Evolutionary conservation across 495 filamentous ascomycete genomes (phyloP), one percentile per base, ranked within the genome.

Genomic region (Annulohypoxylon bovei): DNA sequence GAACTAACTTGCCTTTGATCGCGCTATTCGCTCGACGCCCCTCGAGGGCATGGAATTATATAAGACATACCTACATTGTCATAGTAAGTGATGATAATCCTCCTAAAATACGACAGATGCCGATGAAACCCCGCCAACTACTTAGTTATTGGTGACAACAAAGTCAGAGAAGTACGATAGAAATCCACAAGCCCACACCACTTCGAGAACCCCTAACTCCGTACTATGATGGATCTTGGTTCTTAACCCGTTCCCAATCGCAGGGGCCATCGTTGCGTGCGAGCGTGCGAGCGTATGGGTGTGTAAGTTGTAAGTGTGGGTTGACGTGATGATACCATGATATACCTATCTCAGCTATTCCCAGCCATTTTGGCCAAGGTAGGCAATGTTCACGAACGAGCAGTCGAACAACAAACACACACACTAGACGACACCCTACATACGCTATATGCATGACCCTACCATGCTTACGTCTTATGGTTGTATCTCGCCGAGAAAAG

Each of bases 151-250:
- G 62, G 53, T 57, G 52, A 65, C 52, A 50, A 49, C 62, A 54
- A 53, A 42, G 11, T 18, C 33, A 39, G 37, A 14, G 28, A 18
- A 27, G 27, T 52, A 30, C 25, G 25, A 67, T 28, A 53, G 14
- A 49, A 16, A 52, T 20, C 28, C 14, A 32, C 44, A 60, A 14
- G 49, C 18, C 32, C 58, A 63, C 66, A 62, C 58, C 49, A 30
- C 28, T 11, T 27, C 25, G 53, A 52, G 25, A 8, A 49, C 30
- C 52, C 52, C 61, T 71, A 71, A 67, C 68, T 67, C 68, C 68
- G 68, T 59, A 57, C 53, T 50, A n/a, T 63, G 68, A 60, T 67
- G 50, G 63, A 71, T 71, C 68, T 71, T 71, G 68, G 68, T 71
- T 71, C 44, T 52, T 55, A n/a, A 49, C 28, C 56, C 68, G 22